phyloP scores from a whole-genome alignment of 768 basidiomycete species.

The Lactarius hatsudake region DNA sequence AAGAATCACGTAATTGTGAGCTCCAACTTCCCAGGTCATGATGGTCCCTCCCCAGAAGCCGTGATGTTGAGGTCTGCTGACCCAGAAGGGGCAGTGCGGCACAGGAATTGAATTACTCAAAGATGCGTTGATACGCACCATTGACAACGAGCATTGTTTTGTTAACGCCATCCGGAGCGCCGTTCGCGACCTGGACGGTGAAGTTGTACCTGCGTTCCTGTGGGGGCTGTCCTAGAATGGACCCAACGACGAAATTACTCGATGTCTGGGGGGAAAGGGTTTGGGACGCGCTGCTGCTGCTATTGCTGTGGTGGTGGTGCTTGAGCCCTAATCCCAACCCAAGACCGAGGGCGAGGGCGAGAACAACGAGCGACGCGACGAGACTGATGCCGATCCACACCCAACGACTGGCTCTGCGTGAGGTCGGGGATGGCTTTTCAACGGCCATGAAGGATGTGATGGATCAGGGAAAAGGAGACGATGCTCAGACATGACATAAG shows the following conservation, averaged over 20 bases:
- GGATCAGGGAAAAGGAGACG: not conserved
- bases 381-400: not conserved
- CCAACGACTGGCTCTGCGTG: not conserved
- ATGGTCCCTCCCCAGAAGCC: not conserved
- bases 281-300: not conserved
- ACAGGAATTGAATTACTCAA: not conserved
- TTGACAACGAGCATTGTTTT: conserved; percentile 49
- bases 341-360: conserved; percentile 31
- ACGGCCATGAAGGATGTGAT: not conserved
- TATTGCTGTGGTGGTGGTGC: conserved; percentile 13
- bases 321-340: conserved; percentile 29
- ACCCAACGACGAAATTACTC: conserved; percentile 24
- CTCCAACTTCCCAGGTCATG: not conserved
- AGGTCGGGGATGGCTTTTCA: not conserved
- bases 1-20: not conserved
- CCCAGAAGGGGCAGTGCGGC: not conserved
- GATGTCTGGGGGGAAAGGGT: conserved; percentile 1
- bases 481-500: not conserved
- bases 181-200: conserved; percentile 39
- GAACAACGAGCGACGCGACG: conserved; percentile 1
- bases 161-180: conserved; percentile 43
- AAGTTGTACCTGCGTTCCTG: conserved; percentile 46
- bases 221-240: conserved; percentile 29
- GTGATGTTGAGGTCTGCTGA: not conserved
- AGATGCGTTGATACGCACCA: conserved; percentile 31